Conservation (phyloP, 2,329 filamentous ascomycete species). For the Colletotrichum sp. region DNA sequence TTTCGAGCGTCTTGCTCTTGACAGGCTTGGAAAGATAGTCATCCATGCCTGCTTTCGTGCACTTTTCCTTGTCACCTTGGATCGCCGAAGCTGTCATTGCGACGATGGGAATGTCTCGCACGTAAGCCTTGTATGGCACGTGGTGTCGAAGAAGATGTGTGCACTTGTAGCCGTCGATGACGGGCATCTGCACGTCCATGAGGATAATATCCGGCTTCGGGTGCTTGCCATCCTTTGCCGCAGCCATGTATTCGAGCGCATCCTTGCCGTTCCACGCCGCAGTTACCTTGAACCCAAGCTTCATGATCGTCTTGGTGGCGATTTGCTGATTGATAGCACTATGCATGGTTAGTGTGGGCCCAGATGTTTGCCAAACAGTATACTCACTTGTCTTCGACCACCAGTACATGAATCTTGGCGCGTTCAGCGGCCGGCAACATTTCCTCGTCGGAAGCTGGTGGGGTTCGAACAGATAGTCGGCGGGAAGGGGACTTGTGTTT, state of each 20-base stretch:
- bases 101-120: slow-evolving; percentile 72
- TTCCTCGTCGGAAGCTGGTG: slow-evolving; percentile 48
- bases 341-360: slow-evolving; percentile 10
- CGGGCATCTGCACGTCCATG: slow-evolving; percentile 80
- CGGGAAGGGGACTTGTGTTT: slow-evolving; percentile 29
- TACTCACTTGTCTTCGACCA: slow-evolving; percentile 81
- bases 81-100: slow-evolving; percentile 85
- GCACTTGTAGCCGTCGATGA: slow-evolving; percentile 79
- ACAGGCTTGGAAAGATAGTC: slow-evolving; percentile 79
- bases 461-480: slow-evolving; percentile 37
- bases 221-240: slow-evolving; percentile 53
- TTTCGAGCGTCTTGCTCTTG: slow-evolving; percentile 69
- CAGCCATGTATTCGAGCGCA: slow-evolving; percentile 73
- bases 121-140: slow-evolving; percentile 64
- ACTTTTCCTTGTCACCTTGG: slow-evolving; percentile 78
- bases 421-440: slow-evolving; percentile 60
- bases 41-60: slow-evolving; percentile 76
- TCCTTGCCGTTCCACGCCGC: slow-evolving; percentile 82
- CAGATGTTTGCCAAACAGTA: not conserved
- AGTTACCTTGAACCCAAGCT: slow-evolving; percentile 72
- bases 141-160: slow-evolving; percentile 76
- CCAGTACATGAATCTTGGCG: slow-evolving; percentile 69
- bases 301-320: slow-evolving; percentile 75
- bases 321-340: slow-evolving; percentile 76
- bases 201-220: slow-evolving; percentile 75